Base-by-base conservation (phyloP, 2,329 filamentous ascomycete genomes). In the Exophiala aquamarina region DNA sequence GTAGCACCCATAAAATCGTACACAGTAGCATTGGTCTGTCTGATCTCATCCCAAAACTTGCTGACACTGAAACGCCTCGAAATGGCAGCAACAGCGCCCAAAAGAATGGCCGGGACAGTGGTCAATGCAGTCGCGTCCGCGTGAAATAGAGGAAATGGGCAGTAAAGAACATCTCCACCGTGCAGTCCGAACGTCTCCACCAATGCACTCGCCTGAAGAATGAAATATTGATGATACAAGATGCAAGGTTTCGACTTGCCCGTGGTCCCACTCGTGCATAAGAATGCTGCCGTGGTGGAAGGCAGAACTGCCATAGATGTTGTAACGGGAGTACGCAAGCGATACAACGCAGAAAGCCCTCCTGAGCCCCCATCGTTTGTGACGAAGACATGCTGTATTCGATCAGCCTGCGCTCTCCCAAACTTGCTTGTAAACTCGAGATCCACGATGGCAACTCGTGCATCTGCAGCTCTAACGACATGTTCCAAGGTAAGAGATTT, bases 181-280 rank as follows among this genome's bases (percentile, higher is more conserved):
- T 37, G 28, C n/a, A 50, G 41, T 6, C 47, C 47, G 23, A 32
- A 50, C 11, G 20, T 23, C n/a, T 50, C 42, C n/a, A 32, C 46
- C n/a, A 50, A 28, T 20, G 17, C 43, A 5, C n/a, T 28, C 7
- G 47, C 47, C 33, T 50, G 47, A 4, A 50, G 37, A 26, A 50
- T 50, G 42, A 50, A 50, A 26, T 50, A 50, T 35, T 50, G 34
- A 32, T 50, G 47, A 26, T 41, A 46, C 4, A 50, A 38, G 14
- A 50, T 35, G 38, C 47, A 51, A 13, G 54, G 49, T 21, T 58
- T 59, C n/a, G 57, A 55, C 29, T 48, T 47, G 1, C 56, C 56
- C 21, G 56, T 55, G 28, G 47, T 50, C 7, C 47, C 47, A 35
- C 47, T 50, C 10, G 47, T 50, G 42, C 35, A 46, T 7, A 50